phyloP scores from a whole-genome alignment of 805 yeast genomes.

The Cyberlindnera americana region DNA sequence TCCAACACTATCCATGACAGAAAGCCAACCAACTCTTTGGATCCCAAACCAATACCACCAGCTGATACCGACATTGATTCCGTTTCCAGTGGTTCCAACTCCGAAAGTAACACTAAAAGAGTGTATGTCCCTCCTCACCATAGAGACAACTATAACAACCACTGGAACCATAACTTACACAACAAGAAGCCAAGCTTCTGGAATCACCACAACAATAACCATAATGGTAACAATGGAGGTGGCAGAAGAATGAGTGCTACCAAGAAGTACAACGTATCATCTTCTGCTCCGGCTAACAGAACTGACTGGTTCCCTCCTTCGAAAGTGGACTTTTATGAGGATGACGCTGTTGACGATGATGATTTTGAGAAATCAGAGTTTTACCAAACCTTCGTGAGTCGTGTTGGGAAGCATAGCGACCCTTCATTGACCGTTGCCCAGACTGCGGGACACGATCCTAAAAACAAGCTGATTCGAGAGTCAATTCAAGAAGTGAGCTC shows the following conservation, averaged over 20 bases:
- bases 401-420: constrained; percentile 21
- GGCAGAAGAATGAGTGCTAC: constrained; percentile 20
- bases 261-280: constrained; percentile 24
- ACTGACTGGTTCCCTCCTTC: constrained; percentile 30
- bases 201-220: constrained; percentile 8
- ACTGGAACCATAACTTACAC: constrained; percentile 13
- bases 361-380: constrained; percentile 23
- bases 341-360: constrained; percentile 25
- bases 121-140: constrained; percentile 53
- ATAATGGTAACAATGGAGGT: constrained; percentile 10
- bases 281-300: constrained; percentile 36
- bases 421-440: background rate
- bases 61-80: background rate
- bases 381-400: constrained; percentile 20
- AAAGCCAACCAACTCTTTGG: constrained; percentile 2
- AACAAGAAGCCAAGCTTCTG: constrained; percentile 19
- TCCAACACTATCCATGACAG: constrained; percentile 14
- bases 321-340: constrained; percentile 14
- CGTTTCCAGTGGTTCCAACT: constrained; percentile 8
- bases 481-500: constrained; percentile 13
- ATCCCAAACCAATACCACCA: background rate
- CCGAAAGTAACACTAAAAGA: constrained; percentile 19
- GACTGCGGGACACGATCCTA: constrained; percentile 3
- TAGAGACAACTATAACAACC: constrained; percentile 33
- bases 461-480: constrained; percentile 8